Evolutionary conservation across 2,329 filamentous ascomycete species (phyloP).

Genomic region (Furcasterigmium furcatum): DNA sequence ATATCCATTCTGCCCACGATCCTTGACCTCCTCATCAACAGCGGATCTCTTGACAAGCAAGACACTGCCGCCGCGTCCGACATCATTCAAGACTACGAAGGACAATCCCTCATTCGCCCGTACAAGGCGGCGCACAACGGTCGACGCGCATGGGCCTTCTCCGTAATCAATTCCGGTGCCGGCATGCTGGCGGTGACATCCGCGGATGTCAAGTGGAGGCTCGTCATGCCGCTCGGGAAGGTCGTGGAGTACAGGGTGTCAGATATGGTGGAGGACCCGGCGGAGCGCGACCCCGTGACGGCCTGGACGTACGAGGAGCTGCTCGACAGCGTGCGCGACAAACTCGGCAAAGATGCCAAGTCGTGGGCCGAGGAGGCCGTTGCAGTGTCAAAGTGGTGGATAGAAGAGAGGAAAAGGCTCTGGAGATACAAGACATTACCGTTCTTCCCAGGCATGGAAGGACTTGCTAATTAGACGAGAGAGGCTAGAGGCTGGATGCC

Average conservation of each 20-base stretch:
- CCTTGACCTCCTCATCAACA: constrained; percentile 37
- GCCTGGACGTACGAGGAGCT: constrained; percentile 10
- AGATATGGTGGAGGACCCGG: constrained; percentile 11
- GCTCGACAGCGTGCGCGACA: constrained; percentile 3
- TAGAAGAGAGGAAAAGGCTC: constrained; percentile 7
- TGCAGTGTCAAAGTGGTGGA: constrained; percentile 15
- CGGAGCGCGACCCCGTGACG: constrained; percentile 7
- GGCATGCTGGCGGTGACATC: constrained; percentile 15
- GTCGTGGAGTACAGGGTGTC: constrained; percentile 14
- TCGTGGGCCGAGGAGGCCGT: constrained; percentile 15
- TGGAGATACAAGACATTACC: background rate
- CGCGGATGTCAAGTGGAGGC: constrained; percentile 10
- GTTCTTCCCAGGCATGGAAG: too few relatives aligned
- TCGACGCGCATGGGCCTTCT: constrained; percentile 42
- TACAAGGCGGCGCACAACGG: constrained; percentile 27
- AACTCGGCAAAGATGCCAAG: constrained; percentile 10
- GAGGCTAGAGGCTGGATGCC: too few relatives aligned
- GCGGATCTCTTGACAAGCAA: constrained; percentile 29
- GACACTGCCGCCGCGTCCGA: constrained; percentile 28
- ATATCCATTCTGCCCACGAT: constrained; percentile 41
- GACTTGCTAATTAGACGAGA: too few relatives aligned
- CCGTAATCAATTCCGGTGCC: constrained; percentile 43
- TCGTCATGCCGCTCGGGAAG: constrained; percentile 15
- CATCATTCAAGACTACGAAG: constrained; percentile 39
- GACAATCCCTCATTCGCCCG: constrained; percentile 40